Base-by-base conservation (phyloP, 352 stramenopile genomes). In the Globisporangium acanthophoron region DNA sequence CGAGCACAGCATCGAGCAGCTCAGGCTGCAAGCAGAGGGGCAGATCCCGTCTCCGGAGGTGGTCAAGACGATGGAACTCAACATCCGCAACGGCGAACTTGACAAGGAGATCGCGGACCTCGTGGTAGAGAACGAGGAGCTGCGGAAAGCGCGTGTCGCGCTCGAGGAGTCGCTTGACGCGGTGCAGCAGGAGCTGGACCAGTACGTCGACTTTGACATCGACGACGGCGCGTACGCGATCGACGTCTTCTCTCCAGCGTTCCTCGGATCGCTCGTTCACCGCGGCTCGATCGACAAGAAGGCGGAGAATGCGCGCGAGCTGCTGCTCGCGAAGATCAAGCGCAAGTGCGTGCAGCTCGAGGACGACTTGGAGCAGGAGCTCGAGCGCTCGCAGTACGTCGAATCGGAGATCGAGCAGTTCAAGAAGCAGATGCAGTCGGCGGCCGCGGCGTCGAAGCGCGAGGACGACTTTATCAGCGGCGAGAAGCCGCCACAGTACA, bases 391-490 rank as follows among this genome's bases (percentile, higher is more conserved):
- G 2, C 70, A 72, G 18, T 76, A 74, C 20, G 52, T 85, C 3
- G 72, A 91, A 50, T 80, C 73, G 7, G 76, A 91, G 49, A 87
- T 91, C 12, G 31, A 82, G 7, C 77, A 87, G 58, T 85, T 91
- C 49, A 69, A 73, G 45, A 73, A 67, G 13, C 78, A 93, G 52
- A 85, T 91, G 74, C 65, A 75, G n/a, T 76, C 71, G 39, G 80
- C 77, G 15, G 67, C 80, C 44, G 74, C 77, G 31, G 77, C 79
- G 0, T 85, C 80, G 5, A 87, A 80, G 61, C 76, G 81, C 29
- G 81, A 92, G 51, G 78, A 91, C 60, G 80, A 85, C 27, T 75
- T 93, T 51, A 88, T 93, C 63, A 91, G 80, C 49, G 84, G 84
- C 12, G 78, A 89, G 46, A 85, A 83, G 56, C 78, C 80, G 4